These are phyloP conservation scores for Teratosphaeria destructans DNA, from an alignment of 2,329 filamentous ascomycete species.

Conservation along the genomic window DNA sequence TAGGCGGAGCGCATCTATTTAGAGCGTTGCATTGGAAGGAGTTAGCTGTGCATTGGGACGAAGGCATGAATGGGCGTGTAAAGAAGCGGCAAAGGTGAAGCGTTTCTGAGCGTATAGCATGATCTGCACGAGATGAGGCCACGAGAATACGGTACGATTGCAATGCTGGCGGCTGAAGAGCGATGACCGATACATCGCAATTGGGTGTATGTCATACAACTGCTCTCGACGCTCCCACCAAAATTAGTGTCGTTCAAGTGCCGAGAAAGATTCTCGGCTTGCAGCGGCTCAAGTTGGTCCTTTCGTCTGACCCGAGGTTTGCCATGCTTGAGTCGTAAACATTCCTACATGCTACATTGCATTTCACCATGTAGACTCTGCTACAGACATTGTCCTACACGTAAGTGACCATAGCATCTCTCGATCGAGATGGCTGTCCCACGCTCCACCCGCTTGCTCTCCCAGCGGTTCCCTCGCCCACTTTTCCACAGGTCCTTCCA, in stretches of 20 bases:
- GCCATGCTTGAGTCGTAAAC: neutral
- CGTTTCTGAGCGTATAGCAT: neutral
- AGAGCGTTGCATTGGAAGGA: neutral
- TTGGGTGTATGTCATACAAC: too few relatives aligned
- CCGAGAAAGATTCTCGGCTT: neutral
- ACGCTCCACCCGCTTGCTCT: neutral
- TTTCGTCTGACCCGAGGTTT: neutral
- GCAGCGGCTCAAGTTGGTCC: neutral
- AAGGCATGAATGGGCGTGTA: neutral
- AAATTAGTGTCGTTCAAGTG: too few relatives aligned
- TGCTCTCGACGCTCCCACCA: too few relatives aligned
- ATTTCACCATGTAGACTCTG: neutral
- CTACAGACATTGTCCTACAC: neutral
- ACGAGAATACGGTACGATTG: neutral
- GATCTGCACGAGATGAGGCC: neutral
- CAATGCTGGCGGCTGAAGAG: neutral
- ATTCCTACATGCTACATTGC: neutral
- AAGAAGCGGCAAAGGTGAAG: neutral
- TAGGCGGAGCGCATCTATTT: too few relatives aligned
- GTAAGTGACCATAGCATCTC: neutral
- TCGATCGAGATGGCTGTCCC: neutral
- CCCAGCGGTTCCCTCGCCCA: neutral
- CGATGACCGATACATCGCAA: too few relatives aligned
- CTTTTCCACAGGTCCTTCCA: constrained; percentile 19
- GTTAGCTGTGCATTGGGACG: neutral